Base-by-base conservation (phyloP, 2,329 filamentous ascomycete genomes). In the Trichoderma afroharzianum region DNA sequence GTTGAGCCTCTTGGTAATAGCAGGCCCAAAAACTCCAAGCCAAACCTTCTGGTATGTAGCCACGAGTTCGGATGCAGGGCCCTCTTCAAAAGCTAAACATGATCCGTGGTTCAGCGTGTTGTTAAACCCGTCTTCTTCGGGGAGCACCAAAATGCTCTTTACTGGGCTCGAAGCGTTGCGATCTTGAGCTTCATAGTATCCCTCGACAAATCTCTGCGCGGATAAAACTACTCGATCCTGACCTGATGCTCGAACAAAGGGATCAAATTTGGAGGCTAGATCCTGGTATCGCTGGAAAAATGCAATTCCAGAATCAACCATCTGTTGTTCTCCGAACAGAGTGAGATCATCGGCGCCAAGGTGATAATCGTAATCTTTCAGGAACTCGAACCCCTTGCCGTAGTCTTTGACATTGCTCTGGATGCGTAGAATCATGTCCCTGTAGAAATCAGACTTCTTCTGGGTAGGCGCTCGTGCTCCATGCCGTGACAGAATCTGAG, bases 381-480 rank as follows among this genome's bases (percentile, higher is more conserved):
- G 82, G 78, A 97, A 97, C 18, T 86, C 85, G 76, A 90, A 94
- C 30, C 87, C 86, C 39, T 84, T 83, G 8, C 86, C 86, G 77
- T 92, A 95, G 24, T 84, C 81, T 2, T 84, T 86, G 11, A 84
- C 84, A 47, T 76, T 79, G 58, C 79, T 79, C 72, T 95, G 90
- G 73, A 98, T 91, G 62, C 87, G 87, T 32, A 85, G 79, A 68
- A 97, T 84, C 9, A 93, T 85, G 6, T 83, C 80, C 50, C 84
- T 86, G 81, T 97, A 97, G 7, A 80, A 78, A 12, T 80, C 78
- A 0, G 90, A 88, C 83, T 95, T 97, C 74, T 84, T 83, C 12
- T 82, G 77, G 0, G 94, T 97, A 1, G 95, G 95, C 78, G 93
- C 92, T 67, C 95, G 88, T 47, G 93, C 93, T 62, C 94, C 95